Percentiles rank a stretch among this genome's conserved stretches.
phyloP scores from a whole-genome alignment of 306 rosid species.

The Cyclanthera cordifolia region DNA sequence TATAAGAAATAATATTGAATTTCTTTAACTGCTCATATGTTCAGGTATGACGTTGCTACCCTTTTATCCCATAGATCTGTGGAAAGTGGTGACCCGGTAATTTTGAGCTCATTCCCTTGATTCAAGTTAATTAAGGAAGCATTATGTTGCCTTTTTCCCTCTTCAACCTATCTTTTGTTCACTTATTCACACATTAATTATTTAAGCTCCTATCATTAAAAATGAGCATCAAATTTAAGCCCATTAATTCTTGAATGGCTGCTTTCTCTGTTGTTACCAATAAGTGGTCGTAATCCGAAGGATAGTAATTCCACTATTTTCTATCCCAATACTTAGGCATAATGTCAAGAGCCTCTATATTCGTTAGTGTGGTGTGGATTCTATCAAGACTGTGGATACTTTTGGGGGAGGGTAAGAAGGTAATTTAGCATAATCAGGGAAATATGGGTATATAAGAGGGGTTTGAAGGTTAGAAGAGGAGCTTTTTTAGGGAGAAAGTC shows the following conservation, averaged over 20 bases:
- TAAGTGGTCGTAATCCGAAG: not conserved
- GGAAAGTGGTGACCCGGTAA: slow-evolving; percentile 89
- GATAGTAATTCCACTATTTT: not conserved
- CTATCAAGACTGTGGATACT: no score
- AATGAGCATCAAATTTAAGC: slow-evolving; percentile 2
- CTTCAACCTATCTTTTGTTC: not conserved
- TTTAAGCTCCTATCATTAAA: not conserved
- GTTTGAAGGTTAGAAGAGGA: no score
- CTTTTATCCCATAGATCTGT: slow-evolving; percentile 72
- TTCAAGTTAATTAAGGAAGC: slow-evolving; percentile 3
- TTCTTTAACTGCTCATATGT: not conserved
- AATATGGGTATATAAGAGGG: no score
- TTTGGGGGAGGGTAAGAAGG: no score
- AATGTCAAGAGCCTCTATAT: not conserved
- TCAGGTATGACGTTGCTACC: slow-evolving; percentile 79
- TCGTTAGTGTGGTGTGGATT: not conserved
- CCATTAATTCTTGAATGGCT: not conserved
- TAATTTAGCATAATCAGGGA: no score
- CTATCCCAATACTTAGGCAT: not conserved
- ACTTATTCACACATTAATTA: not conserved
- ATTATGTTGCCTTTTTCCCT: not conserved
- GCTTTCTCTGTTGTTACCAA: not conserved
- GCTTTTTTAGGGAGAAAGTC: no score
- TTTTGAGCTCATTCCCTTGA: slow-evolving; percentile 19
- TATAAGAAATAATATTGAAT: not conserved